Conservation (phyloP, 2,329 filamentous ascomycete species). For the Penicillium sp. region DNA sequence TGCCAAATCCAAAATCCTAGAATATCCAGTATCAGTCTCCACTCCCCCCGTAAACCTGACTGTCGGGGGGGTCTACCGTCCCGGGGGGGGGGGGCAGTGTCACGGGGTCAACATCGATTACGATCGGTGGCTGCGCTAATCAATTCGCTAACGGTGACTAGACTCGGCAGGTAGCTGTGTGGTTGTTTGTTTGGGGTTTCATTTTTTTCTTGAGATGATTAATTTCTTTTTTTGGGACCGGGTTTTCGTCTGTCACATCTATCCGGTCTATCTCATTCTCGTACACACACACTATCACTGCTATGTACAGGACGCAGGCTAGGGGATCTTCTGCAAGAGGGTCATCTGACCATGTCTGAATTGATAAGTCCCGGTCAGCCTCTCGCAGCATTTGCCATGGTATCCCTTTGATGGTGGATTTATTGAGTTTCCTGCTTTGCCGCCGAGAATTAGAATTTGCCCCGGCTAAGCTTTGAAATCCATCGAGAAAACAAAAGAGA, state of each 20-base stretch:
- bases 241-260: not conserved
- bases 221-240: too few species aligned
- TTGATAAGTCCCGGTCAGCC: not conserved
- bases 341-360: not conserved
- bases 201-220: too few species aligned
- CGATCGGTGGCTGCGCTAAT: conserved; percentile 7
- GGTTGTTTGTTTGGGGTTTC: not conserved
- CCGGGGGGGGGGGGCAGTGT: not conserved
- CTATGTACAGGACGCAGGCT: not conserved
- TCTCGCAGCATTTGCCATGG: not conserved
- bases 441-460: not conserved
- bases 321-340: not conserved
- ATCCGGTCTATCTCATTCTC: not conserved
- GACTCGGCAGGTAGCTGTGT: not conserved
- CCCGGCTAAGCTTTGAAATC: not conserved
- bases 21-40: not conserved
- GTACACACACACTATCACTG: too few species aligned
- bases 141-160: conserved; percentile 4
- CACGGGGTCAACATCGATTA: conserved; percentile 1
- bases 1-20: too few species aligned
- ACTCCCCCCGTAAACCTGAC: not conserved
- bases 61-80: not conserved
- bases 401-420: not conserved
- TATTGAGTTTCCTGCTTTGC: not conserved
- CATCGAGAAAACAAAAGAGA: too few species aligned